These are phyloP conservation scores for Nepenthes mirabilis DNA, from an alignment of 148 eudicot species.

Conservation along the genomic window DNA sequence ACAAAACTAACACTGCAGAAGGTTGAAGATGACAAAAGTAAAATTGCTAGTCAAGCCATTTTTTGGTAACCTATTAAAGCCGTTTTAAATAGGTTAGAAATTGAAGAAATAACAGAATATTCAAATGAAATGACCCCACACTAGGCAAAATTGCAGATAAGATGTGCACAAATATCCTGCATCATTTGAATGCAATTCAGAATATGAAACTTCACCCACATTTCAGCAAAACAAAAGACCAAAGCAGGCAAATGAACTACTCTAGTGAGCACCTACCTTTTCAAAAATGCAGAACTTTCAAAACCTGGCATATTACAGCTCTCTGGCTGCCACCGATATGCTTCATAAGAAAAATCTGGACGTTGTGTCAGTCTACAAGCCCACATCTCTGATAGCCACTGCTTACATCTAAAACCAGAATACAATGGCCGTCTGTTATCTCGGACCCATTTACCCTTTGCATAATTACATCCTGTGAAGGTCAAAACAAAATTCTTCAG, in stretches of 20 bases:
- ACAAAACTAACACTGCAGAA: too few relatives aligned
- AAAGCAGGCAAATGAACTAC: not conserved
- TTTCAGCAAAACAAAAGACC: too few relatives aligned
- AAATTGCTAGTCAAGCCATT: too few relatives aligned
- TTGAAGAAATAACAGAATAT: too few relatives aligned
- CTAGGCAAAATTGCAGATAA: too few relatives aligned
- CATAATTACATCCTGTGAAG: constrained; percentile 47
- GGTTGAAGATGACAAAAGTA: too few relatives aligned
- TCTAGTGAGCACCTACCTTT: constrained; percentile 18
- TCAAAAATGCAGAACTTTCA: constrained; percentile 27
- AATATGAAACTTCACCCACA: too few relatives aligned
- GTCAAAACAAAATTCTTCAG: constrained; percentile 1
- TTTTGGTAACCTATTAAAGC: too few relatives aligned
- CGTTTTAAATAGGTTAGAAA: too few relatives aligned
- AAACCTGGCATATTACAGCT: constrained; percentile 53
- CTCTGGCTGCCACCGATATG: constrained; percentile 50
- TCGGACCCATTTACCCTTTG: constrained; percentile 50
- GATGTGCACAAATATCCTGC: too few relatives aligned
- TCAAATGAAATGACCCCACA: too few relatives aligned
- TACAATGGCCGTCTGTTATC: constrained; percentile 38
- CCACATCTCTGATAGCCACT: constrained; percentile 62
- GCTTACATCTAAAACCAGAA: constrained; percentile 52
- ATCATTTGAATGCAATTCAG: too few relatives aligned
- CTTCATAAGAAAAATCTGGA: constrained; percentile 51
- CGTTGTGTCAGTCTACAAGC: constrained; percentile 53